These are phyloP conservation scores for Gaeumannomyces tritici DNA, from an alignment of 2,329 filamentous ascomycete species.

Conservation along the genomic window DNA sequence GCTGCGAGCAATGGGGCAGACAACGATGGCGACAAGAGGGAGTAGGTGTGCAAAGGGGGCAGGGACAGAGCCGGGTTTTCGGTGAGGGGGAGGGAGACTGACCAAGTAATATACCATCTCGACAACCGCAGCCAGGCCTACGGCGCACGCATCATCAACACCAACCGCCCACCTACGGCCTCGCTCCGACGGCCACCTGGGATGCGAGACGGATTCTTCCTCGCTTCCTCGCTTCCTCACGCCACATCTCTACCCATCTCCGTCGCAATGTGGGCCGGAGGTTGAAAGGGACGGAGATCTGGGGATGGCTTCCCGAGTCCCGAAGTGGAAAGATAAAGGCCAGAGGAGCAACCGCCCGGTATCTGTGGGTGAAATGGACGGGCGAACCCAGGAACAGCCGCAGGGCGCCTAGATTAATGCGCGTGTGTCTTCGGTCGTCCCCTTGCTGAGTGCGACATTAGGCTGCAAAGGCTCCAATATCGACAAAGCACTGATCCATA, in stretches of 20 bases:
- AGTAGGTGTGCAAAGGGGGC: background rate
- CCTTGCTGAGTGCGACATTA: background rate
- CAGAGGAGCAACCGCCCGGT: background rate
- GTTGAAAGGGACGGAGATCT: background rate
- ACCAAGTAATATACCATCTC: background rate
- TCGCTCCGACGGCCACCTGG: no score
- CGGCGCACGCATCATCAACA: background rate
- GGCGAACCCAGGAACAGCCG: background rate
- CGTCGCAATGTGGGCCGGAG: background rate
- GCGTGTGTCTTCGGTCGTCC: background rate
- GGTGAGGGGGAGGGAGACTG: background rate
- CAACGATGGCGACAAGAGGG: background rate
- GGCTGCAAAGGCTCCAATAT: constrained; percentile 2
- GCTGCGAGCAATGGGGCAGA: background rate
- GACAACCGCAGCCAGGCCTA: background rate
- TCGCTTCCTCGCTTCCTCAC: background rate
- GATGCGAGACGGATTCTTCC: background rate
- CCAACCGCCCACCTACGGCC: background rate
- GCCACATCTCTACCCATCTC: background rate
- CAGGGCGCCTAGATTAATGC: background rate
- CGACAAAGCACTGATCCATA: background rate
- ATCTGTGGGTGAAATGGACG: background rate
- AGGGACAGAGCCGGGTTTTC: background rate
- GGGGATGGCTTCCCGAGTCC: background rate
- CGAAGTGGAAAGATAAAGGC: background rate